Conservation (phyloP, 169 alveolate genomes). For the Besnoitia besnoiti region DNA sequence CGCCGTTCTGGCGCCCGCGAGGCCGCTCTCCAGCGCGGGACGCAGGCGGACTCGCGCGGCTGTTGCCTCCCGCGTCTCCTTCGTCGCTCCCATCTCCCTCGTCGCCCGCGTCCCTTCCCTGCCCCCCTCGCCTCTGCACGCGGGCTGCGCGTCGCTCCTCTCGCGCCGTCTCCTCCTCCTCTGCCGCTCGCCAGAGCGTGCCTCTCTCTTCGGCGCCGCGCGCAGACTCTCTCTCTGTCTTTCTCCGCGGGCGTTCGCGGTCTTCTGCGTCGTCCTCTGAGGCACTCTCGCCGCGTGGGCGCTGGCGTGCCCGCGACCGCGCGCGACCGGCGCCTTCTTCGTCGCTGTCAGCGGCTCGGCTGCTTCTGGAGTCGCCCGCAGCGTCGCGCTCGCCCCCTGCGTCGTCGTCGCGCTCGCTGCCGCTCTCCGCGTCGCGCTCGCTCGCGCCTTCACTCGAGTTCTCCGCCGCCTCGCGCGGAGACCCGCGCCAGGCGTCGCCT, state of each 20-base stretch:
- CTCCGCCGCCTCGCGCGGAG: not conserved
- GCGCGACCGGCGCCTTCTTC: not conserved
- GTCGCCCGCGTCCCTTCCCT: not conserved
- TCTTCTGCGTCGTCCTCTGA: not conserved
- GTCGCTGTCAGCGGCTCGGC: not conserved
- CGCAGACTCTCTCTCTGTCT: not conserved
- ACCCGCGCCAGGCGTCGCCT: not conserved
- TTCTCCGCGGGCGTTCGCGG: not conserved
- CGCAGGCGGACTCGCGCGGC: no score
- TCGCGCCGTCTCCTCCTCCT: not conserved
- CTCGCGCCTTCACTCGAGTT: not conserved
- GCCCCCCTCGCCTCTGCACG: not conserved
- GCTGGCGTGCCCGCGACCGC: no score
- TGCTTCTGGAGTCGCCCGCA: not conserved
- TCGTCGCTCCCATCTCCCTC: not conserved
- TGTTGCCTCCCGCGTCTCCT: not conserved
- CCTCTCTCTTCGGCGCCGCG: not conserved
- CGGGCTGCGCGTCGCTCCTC: not conserved
- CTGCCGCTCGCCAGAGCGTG: not conserved
- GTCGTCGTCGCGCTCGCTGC: not conserved
- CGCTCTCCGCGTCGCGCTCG: no score
- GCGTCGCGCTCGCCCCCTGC: not conserved
- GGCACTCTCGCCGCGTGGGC: no score
- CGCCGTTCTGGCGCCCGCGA: not conserved
- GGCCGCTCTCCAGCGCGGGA: no score